A percentile compares a stretch with the other conserved stretches of the same genome.
phyloP scores from a whole-genome alignment of 306 rosid species.

The Acacia crassicarpa region DNA sequence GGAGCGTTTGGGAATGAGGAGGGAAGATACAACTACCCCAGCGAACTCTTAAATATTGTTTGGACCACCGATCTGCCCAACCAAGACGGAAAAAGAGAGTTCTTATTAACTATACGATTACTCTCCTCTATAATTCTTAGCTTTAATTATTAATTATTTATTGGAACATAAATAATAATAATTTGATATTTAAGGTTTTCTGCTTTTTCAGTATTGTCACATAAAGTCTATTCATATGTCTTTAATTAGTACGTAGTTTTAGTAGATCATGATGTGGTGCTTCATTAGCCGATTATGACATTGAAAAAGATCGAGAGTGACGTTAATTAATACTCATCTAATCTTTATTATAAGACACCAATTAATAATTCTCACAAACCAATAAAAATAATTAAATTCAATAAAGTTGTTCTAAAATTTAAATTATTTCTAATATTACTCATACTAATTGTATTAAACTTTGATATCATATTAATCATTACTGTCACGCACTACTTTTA shows the following conservation, averaged over 20 bases:
- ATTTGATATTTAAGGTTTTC: not conserved
- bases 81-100: not conserved
- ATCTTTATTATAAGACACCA: too few species aligned
- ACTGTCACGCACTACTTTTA: too few species aligned
- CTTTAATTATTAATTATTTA: not conserved
- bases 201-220: not conserved
- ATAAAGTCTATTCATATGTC: not conserved
- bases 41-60: constrained; percentile 70
- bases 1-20: not conserved
- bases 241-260: not conserved
- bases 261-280: not conserved
- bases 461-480: too few species aligned
- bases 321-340: not conserved
- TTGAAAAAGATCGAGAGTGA: not conserved
- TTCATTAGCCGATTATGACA: not conserved
- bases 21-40: constrained; percentile 81
- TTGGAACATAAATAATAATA: not conserved
- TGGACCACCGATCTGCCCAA: not conserved
- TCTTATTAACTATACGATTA: not conserved
- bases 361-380: too few species aligned
- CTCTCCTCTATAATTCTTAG: not conserved
- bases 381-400: too few species aligned
- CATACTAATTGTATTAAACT: too few species aligned
- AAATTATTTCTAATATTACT: too few species aligned
- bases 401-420: too few species aligned